Evolutionary conservation across 2,329 filamentous ascomycete species (phyloP).

Genomic region (Penicillium polonicum): DNA sequence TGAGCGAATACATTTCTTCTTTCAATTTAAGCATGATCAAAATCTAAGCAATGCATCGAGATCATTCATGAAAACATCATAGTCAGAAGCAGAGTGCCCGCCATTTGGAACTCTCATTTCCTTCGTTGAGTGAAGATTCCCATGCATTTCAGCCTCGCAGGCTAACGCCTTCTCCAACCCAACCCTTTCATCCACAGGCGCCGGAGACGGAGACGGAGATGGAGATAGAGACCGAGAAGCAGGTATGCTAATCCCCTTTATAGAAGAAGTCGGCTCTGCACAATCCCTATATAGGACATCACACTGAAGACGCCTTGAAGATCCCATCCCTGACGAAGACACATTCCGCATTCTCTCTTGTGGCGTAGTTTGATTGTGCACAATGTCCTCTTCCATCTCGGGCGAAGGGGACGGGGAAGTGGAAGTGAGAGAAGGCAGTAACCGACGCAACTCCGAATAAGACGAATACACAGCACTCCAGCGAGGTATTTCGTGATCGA

Average conservation of each 20-base stretch:
- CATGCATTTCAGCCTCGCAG: not conserved
- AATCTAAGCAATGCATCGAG: slow-evolving; percentile 11
- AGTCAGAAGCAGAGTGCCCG: too few relatives aligned
- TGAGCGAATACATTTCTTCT: not conserved
- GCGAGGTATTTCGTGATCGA: slow-evolving; percentile 5
- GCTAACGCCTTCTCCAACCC: not conserved
- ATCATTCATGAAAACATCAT: slow-evolving; percentile 6
- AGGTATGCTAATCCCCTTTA: not conserved
- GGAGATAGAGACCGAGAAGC: not conserved
- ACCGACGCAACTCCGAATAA: slow-evolving; percentile 1
- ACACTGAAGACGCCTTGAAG: not conserved
- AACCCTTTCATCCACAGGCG: not conserved
- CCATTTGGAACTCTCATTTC: not conserved
- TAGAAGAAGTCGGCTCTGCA: not conserved
- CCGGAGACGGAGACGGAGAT: not conserved
- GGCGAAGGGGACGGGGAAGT: not conserved
- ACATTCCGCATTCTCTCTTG: not conserved
- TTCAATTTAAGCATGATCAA: not conserved
- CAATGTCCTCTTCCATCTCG: not conserved
- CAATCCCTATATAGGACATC: not conserved
- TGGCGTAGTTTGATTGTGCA: not conserved
- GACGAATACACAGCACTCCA: slow-evolving; percentile 7
- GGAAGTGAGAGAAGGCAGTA: not conserved
- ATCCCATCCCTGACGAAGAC: not conserved
- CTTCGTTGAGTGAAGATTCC: not conserved